These are phyloP conservation scores for Fusarium xylarioides DNA, from an alignment of 2,329 filamentous ascomycete genomes.

Conservation along the genomic window DNA sequence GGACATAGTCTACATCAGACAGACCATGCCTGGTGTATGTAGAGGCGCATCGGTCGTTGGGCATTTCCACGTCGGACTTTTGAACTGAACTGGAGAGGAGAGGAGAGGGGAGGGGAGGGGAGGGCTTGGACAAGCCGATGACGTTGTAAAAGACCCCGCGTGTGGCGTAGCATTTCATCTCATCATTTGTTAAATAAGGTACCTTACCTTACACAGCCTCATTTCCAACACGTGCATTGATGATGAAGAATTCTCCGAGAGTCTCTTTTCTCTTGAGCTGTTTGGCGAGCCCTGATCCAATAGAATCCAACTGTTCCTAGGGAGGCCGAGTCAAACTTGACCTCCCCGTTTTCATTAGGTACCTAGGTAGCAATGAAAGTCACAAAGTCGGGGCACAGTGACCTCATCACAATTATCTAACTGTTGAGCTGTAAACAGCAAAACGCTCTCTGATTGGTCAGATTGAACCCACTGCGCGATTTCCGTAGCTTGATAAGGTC, in stretches of 20 bases:
- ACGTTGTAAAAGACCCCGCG: constrained; percentile 20
- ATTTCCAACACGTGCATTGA: neutral
- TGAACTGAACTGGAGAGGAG: neutral
- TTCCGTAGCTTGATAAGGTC: too few species aligned
- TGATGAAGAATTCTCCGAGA: neutral
- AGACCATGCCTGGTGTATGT: neutral
- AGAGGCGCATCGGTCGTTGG: neutral
- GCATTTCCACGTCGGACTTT: neutral
- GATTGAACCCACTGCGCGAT: too few species aligned
- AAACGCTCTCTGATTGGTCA: too few species aligned
- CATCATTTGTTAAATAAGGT: neutral
- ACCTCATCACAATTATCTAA: neutral
- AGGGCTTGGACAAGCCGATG: constrained; percentile 9
- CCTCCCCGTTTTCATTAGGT: neutral
- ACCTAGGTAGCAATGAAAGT: neutral
- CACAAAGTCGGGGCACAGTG: neutral
- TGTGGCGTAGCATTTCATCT: constrained; percentile 23
- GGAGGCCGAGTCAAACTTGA: constrained; percentile 6
- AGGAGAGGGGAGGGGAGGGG: neutral
- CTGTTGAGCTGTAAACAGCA: too few species aligned
- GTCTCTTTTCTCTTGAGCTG: neutral
- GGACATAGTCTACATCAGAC: neutral
- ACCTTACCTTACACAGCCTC: constrained; percentile 19
- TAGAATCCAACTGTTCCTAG: neutral
- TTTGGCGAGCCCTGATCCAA: neutral